Evolutionary conservation across 1,284 basidiomycete species (phyloP), one percentile per base, ranked within the genome.

Genomic region (Apiotrichum siamense): DNA sequence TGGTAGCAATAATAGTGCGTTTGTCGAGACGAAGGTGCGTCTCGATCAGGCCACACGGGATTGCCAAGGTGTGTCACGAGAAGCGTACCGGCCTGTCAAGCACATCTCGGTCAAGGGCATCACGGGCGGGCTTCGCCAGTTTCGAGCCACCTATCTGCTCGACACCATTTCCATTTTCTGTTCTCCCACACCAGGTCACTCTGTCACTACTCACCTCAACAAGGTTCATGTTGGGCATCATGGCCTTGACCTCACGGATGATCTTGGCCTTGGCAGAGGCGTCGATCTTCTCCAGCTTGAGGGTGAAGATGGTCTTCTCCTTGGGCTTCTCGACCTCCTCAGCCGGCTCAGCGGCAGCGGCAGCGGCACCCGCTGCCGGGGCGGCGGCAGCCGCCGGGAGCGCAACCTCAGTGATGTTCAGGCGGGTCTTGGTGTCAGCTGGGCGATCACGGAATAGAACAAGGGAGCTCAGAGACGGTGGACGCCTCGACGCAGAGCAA

Each of bases 331-430:
- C 92, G 81, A 90, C 62, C 24, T 52, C 83, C 23, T 82, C 83
- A 15, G 65, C 70, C 21, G 47, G 43, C 18, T 47, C 49, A 10
- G 49, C 51, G 23, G 81, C 79, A 23, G 76, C 78, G 20, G 80
- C 77, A 18, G 82, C 79, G 3, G 81, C 69, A 17, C 72, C 70
- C 2, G 81, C 80, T 21, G 77, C 69, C 4, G 83, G 77, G 1
- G 83, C 78, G 5, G 85, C 80, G 9, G 86, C 77, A 1, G 88
- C 83, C 35, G 87, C 77, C 33, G 93, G 92, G 82, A 97, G 85
- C 26, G 92, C 91, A 68, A 98, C 89, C 77, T 98, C 96, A 74
- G 93, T 89, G 62, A 99, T 99, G 75, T 98, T 98, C 55, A 99
- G 76, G 57, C 88, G 85, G 51, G 88, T 81, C 92, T 96, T n/a